Base-by-base conservation (phyloP, 371 early-diverging fungal genomes). In the Syncephalastrum monosporum region DNA sequence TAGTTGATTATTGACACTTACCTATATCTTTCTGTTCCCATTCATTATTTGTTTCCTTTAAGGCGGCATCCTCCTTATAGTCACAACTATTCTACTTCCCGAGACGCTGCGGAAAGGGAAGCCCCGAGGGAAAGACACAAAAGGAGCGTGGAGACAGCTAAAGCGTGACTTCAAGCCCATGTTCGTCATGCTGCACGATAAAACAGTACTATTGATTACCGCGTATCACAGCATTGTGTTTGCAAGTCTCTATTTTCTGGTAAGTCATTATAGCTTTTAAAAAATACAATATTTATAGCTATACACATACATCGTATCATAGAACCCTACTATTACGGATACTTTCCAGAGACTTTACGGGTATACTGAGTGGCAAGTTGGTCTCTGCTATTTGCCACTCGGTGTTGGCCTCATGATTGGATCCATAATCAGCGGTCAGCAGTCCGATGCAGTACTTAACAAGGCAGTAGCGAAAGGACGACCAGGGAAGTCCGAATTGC, bases 381-480 rank as follows among this genome's bases (percentile, higher is more conserved):
- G 82, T 1, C 62, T 77, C 5, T 73, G 74, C 44, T 80, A 80
- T 59, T 63, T 81, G 46, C 66, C 67, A 0, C 63, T 67, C 21
- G 82, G 82, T 6, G 47, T 71, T 3, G 82, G 82, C 4, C 63
- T 76, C 6, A 66, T 76, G 44, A 19, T 70, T 41, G 81, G 82
- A 0, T 80, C 79, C 3, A 47, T 82, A 3, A 10, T 68, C 12
- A 76, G 81, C n/a, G 82, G 82, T 3, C 58, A 65, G 16, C 76
- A 75, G 50, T 72, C 81, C 1, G 81, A 82, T 53, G 71, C 50
- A 14, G 67, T 74, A 17, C 57, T 82, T 43, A 62, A 59, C 5
- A 64, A 60, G 12, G 61, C 59, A 2, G 41, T 52, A 46, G 60
- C 21, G 45, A 61, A 47, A 10, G 54, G 45, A 4, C 42, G n/a